Conservation (phyloP, 1,284 basidiomycete genomes). For the Phlebopus sp. region DNA sequence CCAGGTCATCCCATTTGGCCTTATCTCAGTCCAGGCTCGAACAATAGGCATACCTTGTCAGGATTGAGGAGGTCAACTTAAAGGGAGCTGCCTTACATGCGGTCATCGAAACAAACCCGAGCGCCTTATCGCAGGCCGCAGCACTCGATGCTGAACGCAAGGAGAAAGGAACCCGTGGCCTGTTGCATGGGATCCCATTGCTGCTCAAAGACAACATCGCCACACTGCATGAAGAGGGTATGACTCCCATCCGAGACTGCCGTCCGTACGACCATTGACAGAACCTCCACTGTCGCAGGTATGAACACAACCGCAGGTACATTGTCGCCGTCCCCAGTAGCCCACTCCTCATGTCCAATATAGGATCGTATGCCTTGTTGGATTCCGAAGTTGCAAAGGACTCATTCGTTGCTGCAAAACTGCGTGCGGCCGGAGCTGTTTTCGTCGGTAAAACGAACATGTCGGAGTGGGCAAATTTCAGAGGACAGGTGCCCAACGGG, state of each 20-base stretch:
- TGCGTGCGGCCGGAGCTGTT: slow-evolving; percentile 55
- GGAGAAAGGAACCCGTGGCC: slow-evolving; percentile 44
- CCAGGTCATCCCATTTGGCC: not conserved
- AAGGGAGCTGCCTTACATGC: slow-evolving; percentile 59
- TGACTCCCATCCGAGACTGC: slow-evolving; percentile 34
- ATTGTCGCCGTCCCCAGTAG: not conserved
- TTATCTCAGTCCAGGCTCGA: not conserved
- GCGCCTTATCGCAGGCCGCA: slow-evolving; percentile 53
- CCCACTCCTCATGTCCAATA: not conserved
- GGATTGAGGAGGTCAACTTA: slow-evolving; percentile 69
- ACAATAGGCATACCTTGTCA: slow-evolving; percentile 59
- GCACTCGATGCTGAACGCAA: slow-evolving; percentile 55
- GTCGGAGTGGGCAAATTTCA: slow-evolving; percentile 51
- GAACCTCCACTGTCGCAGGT: slow-evolving; percentile 34
- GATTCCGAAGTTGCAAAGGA: slow-evolving; percentile 61
- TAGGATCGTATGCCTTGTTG: slow-evolving; percentile 55
- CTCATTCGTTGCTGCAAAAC: slow-evolving; percentile 54
- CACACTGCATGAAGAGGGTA: slow-evolving; percentile 42
- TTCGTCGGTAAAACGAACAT: slow-evolving; percentile 51
- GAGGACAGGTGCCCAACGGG: slow-evolving; percentile 45
- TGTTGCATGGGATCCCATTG: slow-evolving; percentile 69
- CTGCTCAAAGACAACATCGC: slow-evolving; percentile 42
- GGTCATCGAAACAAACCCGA: slow-evolving; percentile 62
- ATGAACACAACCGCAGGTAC: slow-evolving; percentile 59
- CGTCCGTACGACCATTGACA: slow-evolving; percentile 5